Evolutionary conservation across 371 early-diverging fungal genomes (phyloP).

Genomic region (Mucor velutinosus): DNA sequence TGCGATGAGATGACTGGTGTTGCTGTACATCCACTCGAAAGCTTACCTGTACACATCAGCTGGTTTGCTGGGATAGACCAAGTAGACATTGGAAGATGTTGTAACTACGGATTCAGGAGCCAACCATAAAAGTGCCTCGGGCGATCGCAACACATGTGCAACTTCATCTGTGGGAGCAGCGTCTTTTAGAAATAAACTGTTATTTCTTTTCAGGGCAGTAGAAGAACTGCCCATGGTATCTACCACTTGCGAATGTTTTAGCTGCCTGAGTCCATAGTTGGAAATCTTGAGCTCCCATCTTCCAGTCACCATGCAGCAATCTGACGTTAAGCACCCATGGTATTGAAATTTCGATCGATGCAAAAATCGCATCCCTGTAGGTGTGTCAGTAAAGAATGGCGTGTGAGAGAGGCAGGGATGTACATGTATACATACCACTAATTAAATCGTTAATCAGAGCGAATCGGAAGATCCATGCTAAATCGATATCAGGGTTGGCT

Average conservation of each 20-base stretch:
- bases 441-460: constrained; percentile 54
- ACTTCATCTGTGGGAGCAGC: background rate
- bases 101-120: constrained; percentile 49
- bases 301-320: constrained; percentile 49
- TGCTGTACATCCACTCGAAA: background rate
- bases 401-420: background rate
- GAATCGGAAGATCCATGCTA: constrained; percentile 57
- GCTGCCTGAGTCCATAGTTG: constrained; percentile 43
- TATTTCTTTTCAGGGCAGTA: constrained; percentile 2
- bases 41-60: constrained; percentile 41
- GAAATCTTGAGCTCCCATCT: constrained; percentile 57
- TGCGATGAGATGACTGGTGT: background rate
- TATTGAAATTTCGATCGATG: constrained; percentile 50
- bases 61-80: constrained; percentile 36
- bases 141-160: constrained; percentile 2
- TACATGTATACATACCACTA: constrained; percentile 18
- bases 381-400: background rate
- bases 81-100: constrained; percentile 25
- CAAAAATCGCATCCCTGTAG: constrained; percentile 48
- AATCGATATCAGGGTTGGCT: constrained; percentile 47
- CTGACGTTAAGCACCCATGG: constrained; percentile 50
- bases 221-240: constrained; percentile 11
- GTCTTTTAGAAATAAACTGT: background rate
- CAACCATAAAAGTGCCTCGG: constrained; percentile 38
- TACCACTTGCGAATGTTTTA: constrained; percentile 25